A percentile compares a stretch with the other conserved stretches of the same genome.
phyloP scores from a whole-genome alignment of 768 basidiomycete species.

The Lactarius vividus region DNA sequence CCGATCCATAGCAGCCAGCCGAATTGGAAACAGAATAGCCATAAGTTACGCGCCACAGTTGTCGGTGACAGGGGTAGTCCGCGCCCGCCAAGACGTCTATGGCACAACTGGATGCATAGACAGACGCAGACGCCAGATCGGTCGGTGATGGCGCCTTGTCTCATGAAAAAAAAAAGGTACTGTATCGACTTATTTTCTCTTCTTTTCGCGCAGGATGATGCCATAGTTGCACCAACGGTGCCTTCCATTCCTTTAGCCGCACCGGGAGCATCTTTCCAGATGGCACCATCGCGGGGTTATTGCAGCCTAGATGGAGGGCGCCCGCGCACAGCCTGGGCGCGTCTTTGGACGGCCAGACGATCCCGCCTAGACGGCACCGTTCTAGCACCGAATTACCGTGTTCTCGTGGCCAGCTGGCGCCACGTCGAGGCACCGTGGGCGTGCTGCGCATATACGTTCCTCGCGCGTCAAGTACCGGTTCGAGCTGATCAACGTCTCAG shows the following conservation, averaged over 20 bases:
- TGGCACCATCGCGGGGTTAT: constrained; percentile 13
- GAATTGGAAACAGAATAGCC: constrained; percentile 4
- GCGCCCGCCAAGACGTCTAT: background rate
- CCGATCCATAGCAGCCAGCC: constrained; percentile 1
- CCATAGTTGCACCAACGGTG: constrained; percentile 5
- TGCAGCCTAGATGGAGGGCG: background rate
- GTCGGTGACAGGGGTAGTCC: background rate
- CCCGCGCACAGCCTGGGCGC: background rate
- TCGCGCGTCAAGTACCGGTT: background rate
- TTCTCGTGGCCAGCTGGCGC: background rate
- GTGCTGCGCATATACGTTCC: background rate
- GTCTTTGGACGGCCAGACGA: background rate
- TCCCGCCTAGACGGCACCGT: background rate
- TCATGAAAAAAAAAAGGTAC: background rate
- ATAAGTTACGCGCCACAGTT: constrained; percentile 4
- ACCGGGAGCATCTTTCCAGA: constrained; percentile 5
- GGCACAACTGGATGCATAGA: background rate
- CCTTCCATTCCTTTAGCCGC: too few relatives aligned
- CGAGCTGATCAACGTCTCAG: constrained; percentile 10
- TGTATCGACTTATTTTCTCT: background rate
- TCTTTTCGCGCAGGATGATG: background rate
- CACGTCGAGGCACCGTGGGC: background rate
- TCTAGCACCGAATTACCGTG: background rate
- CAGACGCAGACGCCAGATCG: background rate
- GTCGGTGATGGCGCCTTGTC: background rate